Evolutionary conservation across 2,329 filamentous ascomycete genomes (phyloP).

Genomic region (Westerdykella aurantiaca): DNA sequence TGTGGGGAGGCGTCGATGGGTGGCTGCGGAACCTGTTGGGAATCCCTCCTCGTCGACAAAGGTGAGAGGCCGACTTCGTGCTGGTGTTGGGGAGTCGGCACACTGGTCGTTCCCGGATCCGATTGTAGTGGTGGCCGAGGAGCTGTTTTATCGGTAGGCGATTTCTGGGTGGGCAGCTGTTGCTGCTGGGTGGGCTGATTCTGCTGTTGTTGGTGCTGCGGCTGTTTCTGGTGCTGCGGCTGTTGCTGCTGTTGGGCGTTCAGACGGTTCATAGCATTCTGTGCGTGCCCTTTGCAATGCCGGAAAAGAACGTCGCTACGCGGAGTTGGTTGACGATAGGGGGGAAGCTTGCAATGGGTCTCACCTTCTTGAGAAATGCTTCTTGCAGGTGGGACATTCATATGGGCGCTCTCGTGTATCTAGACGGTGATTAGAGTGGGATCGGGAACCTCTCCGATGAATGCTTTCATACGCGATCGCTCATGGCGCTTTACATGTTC

Average conservation of each 20-base stretch:
- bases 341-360: slow-evolving; percentile 6
- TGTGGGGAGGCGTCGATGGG: slow-evolving; percentile 15
- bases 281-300: slow-evolving; percentile 48
- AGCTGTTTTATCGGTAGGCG: slow-evolving; percentile 15
- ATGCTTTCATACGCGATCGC: slow-evolving; percentile 45
- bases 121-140: slow-evolving; percentile 12
- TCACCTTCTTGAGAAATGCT: slow-evolving; percentile 51
- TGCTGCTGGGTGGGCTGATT: slow-evolving; percentile 8
- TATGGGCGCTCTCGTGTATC: slow-evolving; percentile 53
- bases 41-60: slow-evolving; percentile 19
- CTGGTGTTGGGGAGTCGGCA: slow-evolving; percentile 15
- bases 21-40: slow-evolving; percentile 17
- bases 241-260: slow-evolving; percentile 23
- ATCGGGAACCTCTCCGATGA: neutral
- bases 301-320: slow-evolving; percentile 47
- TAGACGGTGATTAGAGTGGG: slow-evolving; percentile 24
- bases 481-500: slow-evolving; percentile 53
- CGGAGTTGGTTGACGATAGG: slow-evolving; percentile 13
- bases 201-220: slow-evolving; percentile 18
- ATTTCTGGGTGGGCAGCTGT: neutral
- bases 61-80: slow-evolving; percentile 25
- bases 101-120: slow-evolving; percentile 15
- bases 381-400: slow-evolving; percentile 50
- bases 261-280: slow-evolving; percentile 36
- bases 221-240: slow-evolving; percentile 15